These are phyloP conservation scores for Pneumocystis canis DNA, from an alignment of 1,139 yeast species.

Conservation along the genomic window DNA sequence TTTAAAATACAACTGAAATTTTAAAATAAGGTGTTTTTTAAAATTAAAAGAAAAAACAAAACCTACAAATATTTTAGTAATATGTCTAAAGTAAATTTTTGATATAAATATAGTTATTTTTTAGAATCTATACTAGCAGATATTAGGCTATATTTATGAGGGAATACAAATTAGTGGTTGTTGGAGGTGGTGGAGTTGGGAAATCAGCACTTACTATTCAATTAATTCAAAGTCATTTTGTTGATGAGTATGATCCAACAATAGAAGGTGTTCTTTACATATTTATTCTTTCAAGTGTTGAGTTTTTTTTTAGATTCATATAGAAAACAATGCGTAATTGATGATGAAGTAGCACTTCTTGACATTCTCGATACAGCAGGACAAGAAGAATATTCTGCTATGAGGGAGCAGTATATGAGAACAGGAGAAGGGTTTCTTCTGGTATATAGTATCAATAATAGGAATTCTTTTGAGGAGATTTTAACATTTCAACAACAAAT, in stretches of 20 bases:
- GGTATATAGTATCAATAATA: conserved; percentile 71
- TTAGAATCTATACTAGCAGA: neutral
- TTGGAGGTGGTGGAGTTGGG: conserved; percentile 97
- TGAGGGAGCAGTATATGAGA: conserved; percentile 50
- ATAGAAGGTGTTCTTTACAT: conserved; percentile 17
- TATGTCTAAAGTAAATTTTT: neutral
- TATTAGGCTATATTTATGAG: conserved; percentile 16
- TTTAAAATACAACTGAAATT: neutral
- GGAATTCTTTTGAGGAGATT: conserved; percentile 66
- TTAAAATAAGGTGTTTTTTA: neutral
- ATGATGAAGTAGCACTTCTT: conserved; percentile 27
- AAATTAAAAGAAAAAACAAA: neutral
- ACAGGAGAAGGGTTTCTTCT: conserved; percentile 33
- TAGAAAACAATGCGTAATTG: conserved; percentile 27
- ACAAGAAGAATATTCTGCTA: conserved; percentile 34
- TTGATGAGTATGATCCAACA: conserved; percentile 27
- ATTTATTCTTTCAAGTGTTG: neutral
- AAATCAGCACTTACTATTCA: conserved; percentile 87
- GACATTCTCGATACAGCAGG: conserved; percentile 36
- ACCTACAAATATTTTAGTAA: neutral
- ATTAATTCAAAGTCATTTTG: conserved; percentile 70
- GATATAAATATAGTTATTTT: neutral
- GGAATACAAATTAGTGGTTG: conserved; percentile 70
- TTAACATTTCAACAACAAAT: conserved; percentile 70
- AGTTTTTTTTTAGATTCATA: conserved; percentile 26